phyloP scores from a whole-genome alignment of 2,329 filamentous ascomycete genomes.

The Colletotrichum higginsianum region DNA sequence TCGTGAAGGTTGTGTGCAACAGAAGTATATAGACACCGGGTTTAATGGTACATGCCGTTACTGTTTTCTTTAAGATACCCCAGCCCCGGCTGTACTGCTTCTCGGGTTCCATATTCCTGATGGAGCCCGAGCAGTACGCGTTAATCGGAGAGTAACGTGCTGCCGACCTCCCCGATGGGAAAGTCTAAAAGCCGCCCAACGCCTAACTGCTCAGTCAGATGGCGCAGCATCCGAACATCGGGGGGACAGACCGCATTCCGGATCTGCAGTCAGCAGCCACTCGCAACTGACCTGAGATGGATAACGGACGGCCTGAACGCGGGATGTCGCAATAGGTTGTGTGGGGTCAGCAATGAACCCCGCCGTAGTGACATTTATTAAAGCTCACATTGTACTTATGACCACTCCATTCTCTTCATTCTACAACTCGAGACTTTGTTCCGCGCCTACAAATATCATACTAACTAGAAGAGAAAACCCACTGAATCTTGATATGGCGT shows the following conservation, averaged over 20 bases:
- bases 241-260: slow-evolving; percentile 4
- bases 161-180: neutral
- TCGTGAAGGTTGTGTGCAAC: neutral
- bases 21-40: too few species aligned
- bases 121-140: too few species aligned
- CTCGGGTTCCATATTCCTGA: too few species aligned
- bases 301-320: neutral
- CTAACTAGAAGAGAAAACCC: too few species aligned
- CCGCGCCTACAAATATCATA: neutral
- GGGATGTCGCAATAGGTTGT: slow-evolving; percentile 38
- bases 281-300: neutral
- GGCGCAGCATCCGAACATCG: slow-evolving; percentile 15
- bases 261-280: slow-evolving; percentile 3
- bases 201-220: neutral
- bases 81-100: too few species aligned
- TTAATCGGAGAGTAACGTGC: neutral
- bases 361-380: slow-evolving; percentile 1
- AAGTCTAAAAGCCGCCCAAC: neutral
- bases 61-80: neutral
- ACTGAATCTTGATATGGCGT: slow-evolving; percentile 34
- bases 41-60: neutral
- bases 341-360: slow-evolving; percentile 25
- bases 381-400: neutral
- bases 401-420: neutral
- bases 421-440: too few species aligned